Conservation (phyloP, 2,329 filamentous ascomycete genomes). For the Fusarium multiceps region DNA sequence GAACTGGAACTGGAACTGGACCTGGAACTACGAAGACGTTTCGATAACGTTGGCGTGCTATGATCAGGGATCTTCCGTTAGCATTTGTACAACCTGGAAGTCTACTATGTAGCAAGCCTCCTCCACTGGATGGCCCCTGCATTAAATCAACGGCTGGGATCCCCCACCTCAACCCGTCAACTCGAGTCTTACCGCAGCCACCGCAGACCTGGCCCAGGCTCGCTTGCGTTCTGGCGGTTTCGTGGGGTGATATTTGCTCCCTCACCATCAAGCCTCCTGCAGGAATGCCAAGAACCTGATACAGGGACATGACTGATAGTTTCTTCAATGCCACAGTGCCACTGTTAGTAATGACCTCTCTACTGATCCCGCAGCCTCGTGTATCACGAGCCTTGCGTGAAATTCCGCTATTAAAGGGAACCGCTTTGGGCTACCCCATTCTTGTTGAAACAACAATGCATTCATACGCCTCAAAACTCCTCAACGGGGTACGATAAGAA, state of each 20-base stretch:
- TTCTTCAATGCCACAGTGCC: slow-evolving; percentile 18
- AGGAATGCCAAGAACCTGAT: slow-evolving; percentile 20
- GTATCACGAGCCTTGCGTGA: slow-evolving; percentile 1
- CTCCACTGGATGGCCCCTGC: slow-evolving; percentile 39
- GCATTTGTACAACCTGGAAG: not conserved
- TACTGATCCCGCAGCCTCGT: slow-evolving; percentile 19
- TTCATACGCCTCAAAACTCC: not conserved
- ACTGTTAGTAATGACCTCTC: not conserved
- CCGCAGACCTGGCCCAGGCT: slow-evolving; percentile 40
- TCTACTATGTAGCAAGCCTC: slow-evolving; percentile 7
- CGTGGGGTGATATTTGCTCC: slow-evolving; percentile 44
- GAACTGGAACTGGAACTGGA: not conserved
- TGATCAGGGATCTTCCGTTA: slow-evolving; percentile 15
- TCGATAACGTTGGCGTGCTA: slow-evolving; percentile 38
- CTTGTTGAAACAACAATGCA: not conserved
- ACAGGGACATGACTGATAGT: slow-evolving; percentile 9
- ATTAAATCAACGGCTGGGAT: slow-evolving; percentile 41
- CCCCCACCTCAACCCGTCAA: slow-evolving; percentile 39
- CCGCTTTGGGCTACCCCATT: not conserved
- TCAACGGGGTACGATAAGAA: not conserved
- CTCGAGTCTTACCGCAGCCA: slow-evolving; percentile 34
- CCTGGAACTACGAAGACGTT: not conserved
- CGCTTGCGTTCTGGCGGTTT: slow-evolving; percentile 42
- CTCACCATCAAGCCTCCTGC: slow-evolving; percentile 40
- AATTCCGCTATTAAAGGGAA: slow-evolving; percentile 8